phyloP scores from a whole-genome alignment of 192 early-diverging fungal species.

The Coemansia nantahalensis region DNA sequence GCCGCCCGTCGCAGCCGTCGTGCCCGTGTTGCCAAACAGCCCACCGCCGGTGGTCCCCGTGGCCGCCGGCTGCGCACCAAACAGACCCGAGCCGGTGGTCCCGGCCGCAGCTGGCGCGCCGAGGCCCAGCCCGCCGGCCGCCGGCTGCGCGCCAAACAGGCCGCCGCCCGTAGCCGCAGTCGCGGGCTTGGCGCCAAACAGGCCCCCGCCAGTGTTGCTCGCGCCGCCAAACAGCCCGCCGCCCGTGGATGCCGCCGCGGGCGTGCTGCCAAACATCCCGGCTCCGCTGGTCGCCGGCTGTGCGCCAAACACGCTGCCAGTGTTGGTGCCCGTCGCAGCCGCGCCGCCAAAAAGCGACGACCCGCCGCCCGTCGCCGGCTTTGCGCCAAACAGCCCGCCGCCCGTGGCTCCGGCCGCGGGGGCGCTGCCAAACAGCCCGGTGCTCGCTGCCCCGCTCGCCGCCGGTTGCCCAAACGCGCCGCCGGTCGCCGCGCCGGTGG shows the following conservation, averaged over 20 bases:
- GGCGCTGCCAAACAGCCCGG: conserved; percentile 32
- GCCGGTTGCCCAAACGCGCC: conserved; percentile 2
- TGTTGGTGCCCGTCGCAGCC: not conserved
- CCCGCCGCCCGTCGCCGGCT: conserved; percentile 10
- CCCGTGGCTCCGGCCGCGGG: conserved; percentile 27
- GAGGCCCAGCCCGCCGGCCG: not conserved
- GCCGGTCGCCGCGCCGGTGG: not conserved
- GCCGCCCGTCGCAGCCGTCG: conserved; percentile 1
- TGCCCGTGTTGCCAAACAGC: conserved; percentile 8
- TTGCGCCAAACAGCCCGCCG: conserved; percentile 44
- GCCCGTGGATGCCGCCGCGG: conserved; percentile 21
- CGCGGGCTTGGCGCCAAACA: conserved; percentile 30
- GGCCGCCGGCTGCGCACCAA: conserved; percentile 22
- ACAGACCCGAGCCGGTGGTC: not conserved
- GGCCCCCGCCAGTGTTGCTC: conserved; percentile 20
- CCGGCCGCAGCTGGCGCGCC: conserved; percentile 14
- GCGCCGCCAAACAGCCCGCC: conserved; percentile 24
- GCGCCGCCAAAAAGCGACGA: conserved; percentile 8
- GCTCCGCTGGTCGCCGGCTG: conserved; percentile 2
- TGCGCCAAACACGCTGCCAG: conserved; percentile 5
- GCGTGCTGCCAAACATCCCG: conserved; percentile 34
- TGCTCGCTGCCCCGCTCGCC: conserved; percentile 8
- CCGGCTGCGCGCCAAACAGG: conserved; percentile 8
- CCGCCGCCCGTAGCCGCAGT: conserved; percentile 4
- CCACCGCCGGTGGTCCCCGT: conserved; percentile 4